Evolutionary conservation across 2,329 filamentous ascomycete species (phyloP).

Genomic region (Calonectria ilicicola): DNA sequence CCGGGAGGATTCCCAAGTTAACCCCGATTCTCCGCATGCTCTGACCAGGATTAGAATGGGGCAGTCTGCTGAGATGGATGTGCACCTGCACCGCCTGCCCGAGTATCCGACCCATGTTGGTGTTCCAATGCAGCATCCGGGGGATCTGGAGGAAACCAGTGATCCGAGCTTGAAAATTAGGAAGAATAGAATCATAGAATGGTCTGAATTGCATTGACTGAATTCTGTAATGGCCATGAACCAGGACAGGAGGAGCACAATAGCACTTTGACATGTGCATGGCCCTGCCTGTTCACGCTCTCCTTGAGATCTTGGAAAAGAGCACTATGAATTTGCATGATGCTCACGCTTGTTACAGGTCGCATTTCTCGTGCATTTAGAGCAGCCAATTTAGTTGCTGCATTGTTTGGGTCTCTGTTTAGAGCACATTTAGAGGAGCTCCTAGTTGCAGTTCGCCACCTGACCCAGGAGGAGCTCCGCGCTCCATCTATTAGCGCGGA

Average conservation of each 20-base stretch:
- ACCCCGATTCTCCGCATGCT: background rate
- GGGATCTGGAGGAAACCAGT: background rate
- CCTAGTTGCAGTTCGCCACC: background rate
- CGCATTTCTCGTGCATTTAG: background rate
- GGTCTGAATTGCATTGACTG: too few species aligned
- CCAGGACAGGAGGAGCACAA: too few species aligned
- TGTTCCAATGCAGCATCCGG: background rate
- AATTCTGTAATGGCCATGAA: too few species aligned
- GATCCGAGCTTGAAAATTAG: background rate
- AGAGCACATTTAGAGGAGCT: constrained; percentile 13
- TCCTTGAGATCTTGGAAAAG: too few species aligned
- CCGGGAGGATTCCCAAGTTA: background rate
- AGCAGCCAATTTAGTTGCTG: background rate
- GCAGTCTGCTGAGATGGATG: background rate
- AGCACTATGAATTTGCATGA: background rate
- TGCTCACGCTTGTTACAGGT: background rate
- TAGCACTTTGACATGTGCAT: too few species aligned
- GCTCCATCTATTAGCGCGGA: background rate
- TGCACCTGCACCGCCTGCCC: background rate
- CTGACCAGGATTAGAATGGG: background rate
- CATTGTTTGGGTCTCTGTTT: background rate
- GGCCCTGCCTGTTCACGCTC: too few species aligned
- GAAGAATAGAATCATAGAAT: background rate
- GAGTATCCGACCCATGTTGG: background rate
- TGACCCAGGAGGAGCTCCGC: constrained; percentile 14